Base-by-base conservation (phyloP, 2,329 filamentous ascomycete genomes). In the Fusarium verrucosum region DNA sequence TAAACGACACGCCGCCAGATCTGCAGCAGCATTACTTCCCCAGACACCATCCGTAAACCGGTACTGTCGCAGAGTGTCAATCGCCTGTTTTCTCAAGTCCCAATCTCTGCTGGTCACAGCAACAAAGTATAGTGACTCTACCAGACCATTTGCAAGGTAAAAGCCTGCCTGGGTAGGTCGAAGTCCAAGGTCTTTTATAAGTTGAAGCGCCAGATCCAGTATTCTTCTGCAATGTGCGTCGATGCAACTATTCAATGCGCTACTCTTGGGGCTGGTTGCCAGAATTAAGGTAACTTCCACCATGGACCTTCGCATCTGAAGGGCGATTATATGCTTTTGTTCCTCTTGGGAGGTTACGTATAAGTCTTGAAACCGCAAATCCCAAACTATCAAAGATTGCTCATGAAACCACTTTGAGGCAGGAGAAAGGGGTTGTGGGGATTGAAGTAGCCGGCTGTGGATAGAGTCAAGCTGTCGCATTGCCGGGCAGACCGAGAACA, bases 201-300 rank as follows among this genome's bases (percentile, higher is more conserved):
- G 22, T 0, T 33, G 20, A 1, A 50, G 4, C 0, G 43, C 50
- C 0, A 53, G 26, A 13, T 33, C 14, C 0, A 53, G 22, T 7
- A 50, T 40, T 0, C 5, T 3, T 0, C 16, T 25, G 10, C 50
- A 53, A 8, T 16, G 3, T 4, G 2, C 3, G 13, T 53, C 50
- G 1, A 20, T 1, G 2, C 2, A 26, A 4, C 0, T 11, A 3
- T 5, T 1, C 13, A 32, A 9, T 4, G 1, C 1, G 14, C 3
- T 3, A 5, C 4, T 1, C 0, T 2, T 3, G 4, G 4, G 4
- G 8, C 5, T 10, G 1, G 11, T 0, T 10, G 14, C 22, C 2
- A 20, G 14, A 2, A 7, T 7, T 0, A 50, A 3, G 1, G 17
- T 33, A 1, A 30, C 33, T 17, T 38, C 5, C 5, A 50, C 20